phyloP scores from a whole-genome alignment of 75 land plant species.

The Pinus taeda region DNA sequence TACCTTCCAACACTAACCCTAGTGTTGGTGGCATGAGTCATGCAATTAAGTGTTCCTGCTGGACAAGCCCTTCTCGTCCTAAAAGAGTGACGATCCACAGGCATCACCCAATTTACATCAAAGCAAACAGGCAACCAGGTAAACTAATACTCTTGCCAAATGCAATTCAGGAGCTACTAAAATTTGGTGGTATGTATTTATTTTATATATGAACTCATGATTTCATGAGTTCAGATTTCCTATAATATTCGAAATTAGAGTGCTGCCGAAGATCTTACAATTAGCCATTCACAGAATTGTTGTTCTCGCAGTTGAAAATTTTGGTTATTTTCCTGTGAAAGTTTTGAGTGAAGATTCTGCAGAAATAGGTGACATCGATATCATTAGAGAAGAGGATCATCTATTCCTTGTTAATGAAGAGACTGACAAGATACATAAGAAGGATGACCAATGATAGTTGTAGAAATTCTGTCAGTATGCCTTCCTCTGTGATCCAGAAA shows the following conservation, averaged over 20 bases:
- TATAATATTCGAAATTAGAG: neutral
- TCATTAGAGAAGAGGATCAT: constrained; percentile 79
- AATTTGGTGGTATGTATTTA: constrained; percentile 27
- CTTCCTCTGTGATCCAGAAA: too few species aligned
- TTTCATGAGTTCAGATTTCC: neutral
- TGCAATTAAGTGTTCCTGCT: neutral
- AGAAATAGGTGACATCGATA: constrained; percentile 53
- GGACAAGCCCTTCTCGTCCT: neutral
- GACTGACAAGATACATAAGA: too few species aligned
- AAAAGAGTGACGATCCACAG: constrained; percentile 32
- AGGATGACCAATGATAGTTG: too few species aligned
- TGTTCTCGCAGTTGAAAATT: constrained; percentile 35
- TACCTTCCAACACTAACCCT: neutral
- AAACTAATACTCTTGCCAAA: constrained; percentile 54
- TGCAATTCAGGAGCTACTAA: constrained; percentile 39
- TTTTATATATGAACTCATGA: neutral
- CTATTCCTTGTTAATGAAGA: constrained; percentile 27
- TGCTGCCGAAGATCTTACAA: neutral
- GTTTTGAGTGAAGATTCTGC: constrained; percentile 56
- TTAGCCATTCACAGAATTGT: neutral
- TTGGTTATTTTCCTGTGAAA: constrained; percentile 33
- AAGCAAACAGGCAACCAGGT: constrained; percentile 13
- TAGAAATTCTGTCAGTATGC: too few species aligned
- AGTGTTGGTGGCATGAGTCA: neutral
- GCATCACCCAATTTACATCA: constrained; percentile 6